Evolutionary conservation across 352 stramenopile species (phyloP), one percentile per base, ranked within the genome.

Genomic region (Phytophthora pinifolia): DNA sequence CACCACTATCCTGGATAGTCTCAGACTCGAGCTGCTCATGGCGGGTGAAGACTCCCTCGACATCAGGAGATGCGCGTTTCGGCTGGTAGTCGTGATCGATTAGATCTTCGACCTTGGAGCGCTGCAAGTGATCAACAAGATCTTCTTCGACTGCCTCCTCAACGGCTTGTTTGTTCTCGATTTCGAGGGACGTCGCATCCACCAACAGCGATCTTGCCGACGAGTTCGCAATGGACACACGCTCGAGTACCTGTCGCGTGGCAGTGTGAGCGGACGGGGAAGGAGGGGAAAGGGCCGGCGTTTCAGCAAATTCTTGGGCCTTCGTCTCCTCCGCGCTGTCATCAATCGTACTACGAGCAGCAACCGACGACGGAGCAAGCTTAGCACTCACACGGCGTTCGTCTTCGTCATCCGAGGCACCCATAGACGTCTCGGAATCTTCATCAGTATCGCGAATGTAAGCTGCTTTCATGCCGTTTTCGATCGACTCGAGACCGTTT

Each of bases 241-340:
- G 68, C 9, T 63, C 59, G 9, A 77, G 62, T n/a, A 67, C 46
- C 41, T 71, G 50, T 8, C 74, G 48, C 5, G 64, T 84, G 7
- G 47, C 54, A 12, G 18, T 57, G 20, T 78, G 69, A 1, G 68
- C 73, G 17, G 77, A 86, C 14, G 66, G 63, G 15, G 72, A 76
- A 7, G 76, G 70, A 1, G 76, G 64, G 3, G 76, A 60, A 4
- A 88, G 44, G 8, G 70, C 70, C 9, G 70, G 74, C 0, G 67
- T 84, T 18, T 61, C 58, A 5, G 67, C 61, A 35, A 81, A 82
- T 50, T 83, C 76, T 2, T 75, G 56, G 3, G 70, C 62, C 36
- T 90, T 88, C 9, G 65, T 81, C 43, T 88, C 76, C 37, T 88
- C 71, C 7, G 45, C 70, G 27, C 72, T 57, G 32, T 76, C 63